Conservation (phyloP, 441 rosid genomes). For the Mallotus repandus region DNA sequence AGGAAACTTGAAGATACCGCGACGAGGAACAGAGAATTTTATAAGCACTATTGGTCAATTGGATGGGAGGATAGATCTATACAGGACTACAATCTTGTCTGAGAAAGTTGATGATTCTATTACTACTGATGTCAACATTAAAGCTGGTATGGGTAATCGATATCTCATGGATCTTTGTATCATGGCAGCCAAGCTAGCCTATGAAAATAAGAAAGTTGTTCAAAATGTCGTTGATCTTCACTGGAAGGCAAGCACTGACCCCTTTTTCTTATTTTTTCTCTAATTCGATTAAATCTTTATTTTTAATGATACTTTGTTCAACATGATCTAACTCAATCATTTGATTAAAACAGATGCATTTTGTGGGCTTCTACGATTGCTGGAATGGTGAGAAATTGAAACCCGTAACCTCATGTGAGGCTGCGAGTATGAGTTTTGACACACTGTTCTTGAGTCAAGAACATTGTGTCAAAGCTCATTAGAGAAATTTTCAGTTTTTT, state of each 20-base stretch:
- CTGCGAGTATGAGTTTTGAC: background rate
- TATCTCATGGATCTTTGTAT: constrained; percentile 65
- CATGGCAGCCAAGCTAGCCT: constrained; percentile 71
- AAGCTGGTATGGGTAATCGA: constrained; percentile 38
- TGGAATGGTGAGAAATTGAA: constrained; percentile 13
- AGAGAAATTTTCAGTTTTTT: too few relatives aligned
- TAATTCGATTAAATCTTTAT: too few relatives aligned
- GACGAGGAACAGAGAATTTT: background rate
- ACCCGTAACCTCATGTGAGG: too few relatives aligned
- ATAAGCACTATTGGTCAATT: constrained; percentile 4
- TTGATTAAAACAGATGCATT: constrained; percentile 2
- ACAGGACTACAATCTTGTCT: background rate
- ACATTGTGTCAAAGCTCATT: too few relatives aligned
- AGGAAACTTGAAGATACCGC: constrained; percentile 14
- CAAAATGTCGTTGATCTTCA: constrained; percentile 47
- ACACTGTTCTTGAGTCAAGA: too few relatives aligned
- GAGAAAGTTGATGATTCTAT: constrained; percentile 7
- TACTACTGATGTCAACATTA: background rate
- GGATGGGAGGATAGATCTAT: constrained; percentile 5
- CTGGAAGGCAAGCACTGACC: constrained; percentile 59
- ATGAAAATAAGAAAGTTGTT: constrained; percentile 62
- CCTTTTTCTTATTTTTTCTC: background rate
- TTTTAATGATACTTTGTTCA: too few relatives aligned
- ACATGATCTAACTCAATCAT: too few relatives aligned
- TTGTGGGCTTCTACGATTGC: constrained; percentile 9